Evolutionary conservation across 768 basidiomycete species (phyloP).

Genomic region (Termitomyces sp.): DNA sequence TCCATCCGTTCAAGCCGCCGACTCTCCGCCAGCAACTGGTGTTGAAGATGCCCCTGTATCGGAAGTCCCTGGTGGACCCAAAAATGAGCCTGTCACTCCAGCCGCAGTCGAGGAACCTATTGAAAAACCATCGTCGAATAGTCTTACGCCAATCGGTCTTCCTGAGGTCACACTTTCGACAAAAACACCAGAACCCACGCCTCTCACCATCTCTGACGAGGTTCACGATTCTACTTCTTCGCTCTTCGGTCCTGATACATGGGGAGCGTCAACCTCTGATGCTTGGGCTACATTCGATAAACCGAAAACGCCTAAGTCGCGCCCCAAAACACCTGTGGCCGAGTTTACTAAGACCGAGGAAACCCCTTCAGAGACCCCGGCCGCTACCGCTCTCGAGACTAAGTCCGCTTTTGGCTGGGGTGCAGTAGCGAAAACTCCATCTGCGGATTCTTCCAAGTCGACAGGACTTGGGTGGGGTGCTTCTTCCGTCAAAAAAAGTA

Average conservation of each 20-base stretch:
- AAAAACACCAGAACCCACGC: constrained; percentile 8
- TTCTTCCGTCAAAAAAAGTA: constrained; percentile 3
- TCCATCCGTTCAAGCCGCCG: not conserved
- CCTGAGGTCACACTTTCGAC: constrained; percentile 11
- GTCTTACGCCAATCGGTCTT: constrained; percentile 12
- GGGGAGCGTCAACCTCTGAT: constrained; percentile 1
- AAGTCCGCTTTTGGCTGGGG: constrained; percentile 5
- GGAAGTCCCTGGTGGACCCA: constrained; percentile 2
- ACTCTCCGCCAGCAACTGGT: constrained; percentile 4
- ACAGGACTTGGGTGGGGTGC: constrained; percentile 8
- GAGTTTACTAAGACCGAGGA: constrained; percentile 7
- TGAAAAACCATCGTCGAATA: constrained; percentile 8
- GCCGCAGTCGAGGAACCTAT: not conserved
- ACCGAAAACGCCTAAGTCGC: constrained; percentile 12
- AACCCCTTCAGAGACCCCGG: not conserved
- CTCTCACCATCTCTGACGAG: constrained; percentile 3
- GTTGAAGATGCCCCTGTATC: not conserved
- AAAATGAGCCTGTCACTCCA: constrained; percentile 13
- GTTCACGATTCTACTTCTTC: constrained; percentile 7
- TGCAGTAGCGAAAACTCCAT: constrained; percentile 4
- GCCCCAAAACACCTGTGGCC: constrained; percentile 7
- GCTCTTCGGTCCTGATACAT: constrained; percentile 5
- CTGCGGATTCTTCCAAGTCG: constrained; percentile 2
- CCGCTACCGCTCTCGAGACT: not conserved
- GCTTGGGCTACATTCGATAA: constrained; percentile 6